Conservation (phyloP, 805 yeast species). For the Suhomyces xylopsoci region DNA sequence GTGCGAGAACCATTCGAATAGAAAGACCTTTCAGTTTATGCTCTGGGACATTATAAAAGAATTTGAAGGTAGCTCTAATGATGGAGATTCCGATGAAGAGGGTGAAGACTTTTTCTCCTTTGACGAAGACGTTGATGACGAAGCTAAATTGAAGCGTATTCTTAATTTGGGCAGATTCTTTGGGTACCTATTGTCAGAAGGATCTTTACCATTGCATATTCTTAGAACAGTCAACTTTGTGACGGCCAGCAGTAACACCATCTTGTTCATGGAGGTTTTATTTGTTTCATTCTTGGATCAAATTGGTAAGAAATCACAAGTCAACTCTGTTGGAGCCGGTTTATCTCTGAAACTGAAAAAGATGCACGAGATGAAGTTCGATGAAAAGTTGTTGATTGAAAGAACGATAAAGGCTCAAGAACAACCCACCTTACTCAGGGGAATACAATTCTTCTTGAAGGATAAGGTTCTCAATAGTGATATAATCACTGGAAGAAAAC, state of each 20-base stretch:
- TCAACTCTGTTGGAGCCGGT: constrained; percentile 44
- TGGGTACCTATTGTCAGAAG: constrained; percentile 73
- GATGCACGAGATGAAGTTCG: constrained; percentile 37
- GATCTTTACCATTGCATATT: constrained; percentile 67
- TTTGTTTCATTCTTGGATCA: constrained; percentile 65
- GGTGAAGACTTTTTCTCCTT: constrained; percentile 33
- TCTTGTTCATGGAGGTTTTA: constrained; percentile 69
- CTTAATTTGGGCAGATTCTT: constrained; percentile 78
- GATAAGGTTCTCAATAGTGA: constrained; percentile 45
- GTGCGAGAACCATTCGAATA: constrained; percentile 68
- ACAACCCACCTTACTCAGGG: constrained; percentile 57
- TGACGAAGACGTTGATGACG: constrained; percentile 47
- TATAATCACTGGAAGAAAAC: constrained; percentile 52
- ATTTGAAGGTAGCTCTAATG: constrained; percentile 49
- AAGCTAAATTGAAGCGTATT: constrained; percentile 52
- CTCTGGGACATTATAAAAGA: constrained; percentile 84
- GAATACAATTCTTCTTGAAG: constrained; percentile 60
- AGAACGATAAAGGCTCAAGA: constrained; percentile 54
- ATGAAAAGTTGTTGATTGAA: constrained; percentile 49
- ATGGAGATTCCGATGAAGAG: constrained; percentile 40
- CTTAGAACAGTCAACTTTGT: constrained; percentile 73
- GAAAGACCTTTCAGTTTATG: constrained; percentile 83
- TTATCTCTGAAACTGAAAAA: constrained; percentile 22
- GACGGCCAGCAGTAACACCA: constrained; percentile 60
- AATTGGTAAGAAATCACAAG: constrained; percentile 61